phyloP scores from a whole-genome alignment of 164 flowering plant genomes.

The Brasenia schreberi region DNA sequence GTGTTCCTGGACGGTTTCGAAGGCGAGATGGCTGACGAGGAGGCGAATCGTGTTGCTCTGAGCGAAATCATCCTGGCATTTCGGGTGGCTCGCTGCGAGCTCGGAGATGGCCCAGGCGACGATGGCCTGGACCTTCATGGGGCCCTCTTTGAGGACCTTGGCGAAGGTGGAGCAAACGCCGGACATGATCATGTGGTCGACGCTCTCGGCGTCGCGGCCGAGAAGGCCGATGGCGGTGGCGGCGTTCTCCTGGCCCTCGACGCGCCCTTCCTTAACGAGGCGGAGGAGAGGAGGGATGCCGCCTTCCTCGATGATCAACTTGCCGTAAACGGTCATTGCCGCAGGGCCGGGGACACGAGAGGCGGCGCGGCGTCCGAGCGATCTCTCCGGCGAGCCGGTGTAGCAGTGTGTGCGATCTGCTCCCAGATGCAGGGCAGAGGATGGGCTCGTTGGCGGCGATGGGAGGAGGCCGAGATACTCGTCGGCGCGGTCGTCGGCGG shows the following conservation, averaged over 20 bases:
- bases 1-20: constrained; percentile 84
- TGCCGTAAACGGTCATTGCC: constrained; percentile 75
- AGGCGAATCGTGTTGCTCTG: constrained; percentile 60
- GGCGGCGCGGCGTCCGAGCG: too few relatives aligned
- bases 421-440: constrained; percentile 86
- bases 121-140: constrained; percentile 54
- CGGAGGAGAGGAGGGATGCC: constrained; percentile 57
- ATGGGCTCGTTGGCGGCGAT: constrained; percentile 89
- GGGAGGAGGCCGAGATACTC: constrained; percentile 71
- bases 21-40: constrained; percentile 72
- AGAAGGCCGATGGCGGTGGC: constrained; percentile 62
- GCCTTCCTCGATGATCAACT: constrained; percentile 74
- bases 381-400: too few relatives aligned
- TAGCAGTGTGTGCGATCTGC: constrained; percentile 58
- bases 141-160: constrained; percentile 68
- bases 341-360: constrained; percentile 66
- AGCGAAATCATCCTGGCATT: constrained; percentile 70
- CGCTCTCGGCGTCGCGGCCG: constrained; percentile 73
- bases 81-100: constrained; percentile 47
- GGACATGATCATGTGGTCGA: constrained; percentile 54
- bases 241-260: constrained; percentile 76
- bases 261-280: constrained; percentile 51
- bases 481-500: constrained; percentile 36
- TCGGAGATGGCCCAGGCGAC: constrained; percentile 88
- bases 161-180: constrained; percentile 69